A percentile compares a stretch with the other conserved stretches of the same genome.
Evolutionary conservation across 768 basidiomycete genomes (phyloP).

Genomic region (Leccinum boreale): DNA sequence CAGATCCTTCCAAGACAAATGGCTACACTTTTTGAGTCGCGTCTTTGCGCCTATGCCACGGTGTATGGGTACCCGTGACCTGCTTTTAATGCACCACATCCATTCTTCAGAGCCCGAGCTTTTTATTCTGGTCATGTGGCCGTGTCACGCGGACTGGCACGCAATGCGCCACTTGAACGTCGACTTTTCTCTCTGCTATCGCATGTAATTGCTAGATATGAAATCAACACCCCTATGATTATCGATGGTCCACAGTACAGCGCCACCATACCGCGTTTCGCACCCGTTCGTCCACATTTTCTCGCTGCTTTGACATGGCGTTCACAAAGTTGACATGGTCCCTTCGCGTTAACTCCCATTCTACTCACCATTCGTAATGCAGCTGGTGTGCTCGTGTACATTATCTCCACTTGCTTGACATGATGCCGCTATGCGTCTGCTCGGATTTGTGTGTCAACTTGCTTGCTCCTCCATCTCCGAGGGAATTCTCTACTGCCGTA

Average conservation of each 20-base stretch:
- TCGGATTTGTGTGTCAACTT: not conserved
- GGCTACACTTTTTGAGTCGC: not conserved
- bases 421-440: not conserved
- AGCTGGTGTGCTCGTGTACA: conserved; percentile 3
- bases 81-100: conserved; percentile 11
- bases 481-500: conserved; percentile 4
- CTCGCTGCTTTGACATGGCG: not conserved
- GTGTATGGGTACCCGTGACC: conserved; percentile 4
- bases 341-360: conserved; percentile 5
- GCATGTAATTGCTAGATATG: conserved; percentile 24
- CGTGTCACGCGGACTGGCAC: conserved; percentile 7
- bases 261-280: conserved; percentile 6
- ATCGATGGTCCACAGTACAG: conserved; percentile 15
- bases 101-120: conserved; percentile 12
- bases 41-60: conserved; percentile 8
- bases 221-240: conserved; percentile 26
- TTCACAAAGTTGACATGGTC: conserved; percentile 3
- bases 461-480: conserved; percentile 20
- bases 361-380: conserved; percentile 3
- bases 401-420: conserved; percentile 3
- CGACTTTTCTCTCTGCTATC: conserved; percentile 10
- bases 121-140: not conserved
- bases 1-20: conserved; percentile 12
- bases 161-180: conserved; percentile 7
- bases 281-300: conserved; percentile 12